Percentiles rank a stretch among this genome's conserved stretches.
These are phyloP conservation scores for Jackrogersella multiformis DNA, from an alignment of 495 filamentous ascomycete genomes.

Conservation along the genomic window DNA sequence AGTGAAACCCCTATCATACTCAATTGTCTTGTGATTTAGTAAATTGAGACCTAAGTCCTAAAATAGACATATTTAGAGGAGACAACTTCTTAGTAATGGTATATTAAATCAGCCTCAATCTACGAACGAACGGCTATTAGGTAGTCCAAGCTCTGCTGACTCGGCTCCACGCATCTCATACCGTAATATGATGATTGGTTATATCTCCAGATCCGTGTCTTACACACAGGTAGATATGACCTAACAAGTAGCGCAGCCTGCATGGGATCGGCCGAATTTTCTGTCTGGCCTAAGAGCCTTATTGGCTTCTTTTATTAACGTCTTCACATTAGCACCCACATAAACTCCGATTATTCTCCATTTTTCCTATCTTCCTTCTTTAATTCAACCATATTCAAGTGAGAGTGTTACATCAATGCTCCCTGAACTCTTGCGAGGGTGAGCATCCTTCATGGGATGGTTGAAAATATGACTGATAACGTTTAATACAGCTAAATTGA, in stretches of 20 bases:
- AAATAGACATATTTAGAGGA: too few relatives aligned
- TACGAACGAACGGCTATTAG: too few relatives aligned
- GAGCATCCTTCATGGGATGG: not conserved
- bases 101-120: too few relatives aligned
- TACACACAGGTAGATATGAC: not conserved
- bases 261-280: slow-evolving; percentile 17
- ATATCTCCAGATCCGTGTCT: not conserved
- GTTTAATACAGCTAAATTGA: not conserved
- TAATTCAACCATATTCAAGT: not conserved
- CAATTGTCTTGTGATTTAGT: too few relatives aligned
- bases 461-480: not conserved
- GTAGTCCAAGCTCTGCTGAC: not conserved
- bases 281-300: slow-evolving; percentile 20
- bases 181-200: slow-evolving; percentile 10
- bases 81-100: too few relatives aligned
- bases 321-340: not conserved
- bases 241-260: not conserved
- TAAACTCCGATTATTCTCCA: not conserved
- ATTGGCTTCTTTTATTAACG: not conserved
- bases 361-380: not conserved
- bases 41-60: too few relatives aligned
- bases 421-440: not conserved
- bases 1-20: too few relatives aligned
- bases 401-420: not conserved
- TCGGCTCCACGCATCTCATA: not conserved